Evolutionary conservation across 108 stramenopile genomes (phyloP).

Genomic region (Epithemia pelagica): DNA sequence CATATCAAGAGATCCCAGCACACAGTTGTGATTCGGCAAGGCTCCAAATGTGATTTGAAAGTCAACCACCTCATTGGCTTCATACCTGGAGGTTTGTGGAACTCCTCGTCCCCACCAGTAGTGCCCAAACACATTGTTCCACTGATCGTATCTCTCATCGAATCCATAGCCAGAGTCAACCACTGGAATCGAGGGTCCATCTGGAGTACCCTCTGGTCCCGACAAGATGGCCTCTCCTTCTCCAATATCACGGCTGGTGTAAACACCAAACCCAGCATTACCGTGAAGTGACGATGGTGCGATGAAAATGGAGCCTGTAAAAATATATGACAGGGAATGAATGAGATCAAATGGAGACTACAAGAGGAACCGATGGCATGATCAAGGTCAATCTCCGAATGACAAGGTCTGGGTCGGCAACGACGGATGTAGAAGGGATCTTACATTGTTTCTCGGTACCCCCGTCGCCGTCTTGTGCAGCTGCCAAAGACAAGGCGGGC

Average conservation of each 20-base stretch:
- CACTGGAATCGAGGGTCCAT: constrained; percentile 11
- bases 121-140: constrained; percentile 5
- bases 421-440: no score
- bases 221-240: constrained; percentile 12
- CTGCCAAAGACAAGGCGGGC: no score
- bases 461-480: no score
- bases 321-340: no score
- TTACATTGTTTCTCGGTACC: no score
- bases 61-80: constrained; percentile 20
- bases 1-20: constrained; percentile 10
- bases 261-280: constrained; percentile 4
- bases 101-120: constrained; percentile 30
- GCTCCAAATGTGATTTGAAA: constrained; percentile 33
- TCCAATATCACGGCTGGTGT: constrained; percentile 5
- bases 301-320: constrained; percentile 13
- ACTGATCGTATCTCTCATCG: not conserved
- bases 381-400: no score
- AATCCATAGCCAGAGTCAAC: not conserved
- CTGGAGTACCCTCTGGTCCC: not conserved
- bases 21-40: constrained; percentile 37
- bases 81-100: constrained; percentile 14
- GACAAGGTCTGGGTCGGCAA: no score
- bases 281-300: constrained; percentile 18
- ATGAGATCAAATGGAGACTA: no score
- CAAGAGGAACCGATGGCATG: no score